A percentile compares a stretch with the other conserved stretches of the same genome.
Evolutionary conservation across 2,329 filamentous ascomycete species (phyloP).

Genomic region (Claviceps digitariae): DNA sequence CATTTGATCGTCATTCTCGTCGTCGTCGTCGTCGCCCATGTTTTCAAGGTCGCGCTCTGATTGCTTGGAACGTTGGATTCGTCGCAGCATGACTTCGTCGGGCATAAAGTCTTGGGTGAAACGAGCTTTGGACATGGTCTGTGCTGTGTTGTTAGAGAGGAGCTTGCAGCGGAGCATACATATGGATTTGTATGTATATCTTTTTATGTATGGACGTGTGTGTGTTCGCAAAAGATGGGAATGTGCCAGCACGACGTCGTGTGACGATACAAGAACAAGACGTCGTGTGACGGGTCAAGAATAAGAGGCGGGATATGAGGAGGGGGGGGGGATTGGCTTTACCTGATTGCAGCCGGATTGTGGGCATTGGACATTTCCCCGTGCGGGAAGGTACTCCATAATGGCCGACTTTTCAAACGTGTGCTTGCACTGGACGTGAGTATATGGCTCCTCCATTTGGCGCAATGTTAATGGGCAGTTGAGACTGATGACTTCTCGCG

Average conservation of each 20-base stretch:
- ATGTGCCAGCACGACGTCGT: background rate
- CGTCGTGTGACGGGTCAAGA: background rate
- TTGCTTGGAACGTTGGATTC: slow-evolving; percentile 40
- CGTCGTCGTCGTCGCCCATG: slow-evolving; percentile 20
- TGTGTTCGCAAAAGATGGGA: background rate
- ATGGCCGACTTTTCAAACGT: slow-evolving; percentile 57
- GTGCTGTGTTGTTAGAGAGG: background rate
- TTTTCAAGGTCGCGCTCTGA: slow-evolving; percentile 25
- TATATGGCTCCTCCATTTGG: slow-evolving; percentile 52
- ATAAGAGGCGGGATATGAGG: background rate
- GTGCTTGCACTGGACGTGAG: slow-evolving; percentile 54
- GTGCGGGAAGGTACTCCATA: slow-evolving; percentile 35
- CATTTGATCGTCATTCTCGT: background rate
- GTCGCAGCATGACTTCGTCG: slow-evolving; percentile 42
- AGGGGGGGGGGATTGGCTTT: slow-evolving; percentile 5
- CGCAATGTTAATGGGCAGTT: slow-evolving; percentile 57
- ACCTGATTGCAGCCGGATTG: slow-evolving; percentile 50
- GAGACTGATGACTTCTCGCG: slow-evolving; percentile 48
- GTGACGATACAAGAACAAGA: background rate
- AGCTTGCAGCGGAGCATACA: background rate
- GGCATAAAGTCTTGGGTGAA: slow-evolving; percentile 37
- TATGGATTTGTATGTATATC: background rate
- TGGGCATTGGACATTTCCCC: slow-evolving; percentile 41
- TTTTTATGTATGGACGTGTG: background rate
- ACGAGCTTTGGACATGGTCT: slow-evolving; percentile 31